Conservation (phyloP, 1,284 basidiomycete species). For the Fomitiporia mediterranea region DNA sequence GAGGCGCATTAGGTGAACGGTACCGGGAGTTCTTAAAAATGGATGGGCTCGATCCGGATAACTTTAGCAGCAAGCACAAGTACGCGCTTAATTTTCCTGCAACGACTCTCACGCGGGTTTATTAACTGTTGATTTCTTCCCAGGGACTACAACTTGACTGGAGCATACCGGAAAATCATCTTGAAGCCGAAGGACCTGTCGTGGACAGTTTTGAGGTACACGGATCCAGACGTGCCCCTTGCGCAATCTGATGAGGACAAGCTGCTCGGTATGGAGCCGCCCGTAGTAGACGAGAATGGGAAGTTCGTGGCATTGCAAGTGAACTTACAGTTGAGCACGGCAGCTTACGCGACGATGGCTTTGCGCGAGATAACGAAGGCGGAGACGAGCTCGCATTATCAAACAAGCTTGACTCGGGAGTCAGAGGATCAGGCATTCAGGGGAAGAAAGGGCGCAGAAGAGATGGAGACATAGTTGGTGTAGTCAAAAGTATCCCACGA, state of each 20-base stretch:
- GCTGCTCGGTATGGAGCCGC: constrained; percentile 74
- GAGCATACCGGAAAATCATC: constrained; percentile 90
- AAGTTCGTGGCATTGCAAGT: constrained; percentile 85
- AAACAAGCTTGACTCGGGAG: constrained; percentile 71
- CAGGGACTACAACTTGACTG: constrained; percentile 89
- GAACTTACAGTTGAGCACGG: constrained; percentile 73
- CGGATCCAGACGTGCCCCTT: constrained; percentile 87
- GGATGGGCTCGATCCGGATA: constrained; percentile 86
- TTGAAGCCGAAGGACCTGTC: constrained; percentile 78
- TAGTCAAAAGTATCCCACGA: constrained; percentile 23
- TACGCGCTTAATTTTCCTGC: constrained; percentile 33
- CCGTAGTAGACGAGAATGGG: constrained; percentile 60
- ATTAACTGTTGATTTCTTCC: not conserved
- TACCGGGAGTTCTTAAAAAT: constrained; percentile 77
- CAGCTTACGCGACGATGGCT: constrained; percentile 95
- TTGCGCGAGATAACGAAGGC: constrained; percentile 89
- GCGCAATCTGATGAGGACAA: constrained; percentile 94
- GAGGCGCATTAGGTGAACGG: constrained; percentile 74
- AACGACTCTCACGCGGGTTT: not conserved
- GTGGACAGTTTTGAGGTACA: constrained; percentile 84
- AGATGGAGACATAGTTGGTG: constrained; percentile 26
- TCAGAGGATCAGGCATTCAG: constrained; percentile 83
- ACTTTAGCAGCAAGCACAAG: constrained; percentile 87
- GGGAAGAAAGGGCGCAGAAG: constrained; percentile 36
- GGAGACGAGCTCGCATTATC: constrained; percentile 86